Base-by-base conservation (phyloP, 495 filamentous ascomycete species). In the Neurospora africana region DNA sequence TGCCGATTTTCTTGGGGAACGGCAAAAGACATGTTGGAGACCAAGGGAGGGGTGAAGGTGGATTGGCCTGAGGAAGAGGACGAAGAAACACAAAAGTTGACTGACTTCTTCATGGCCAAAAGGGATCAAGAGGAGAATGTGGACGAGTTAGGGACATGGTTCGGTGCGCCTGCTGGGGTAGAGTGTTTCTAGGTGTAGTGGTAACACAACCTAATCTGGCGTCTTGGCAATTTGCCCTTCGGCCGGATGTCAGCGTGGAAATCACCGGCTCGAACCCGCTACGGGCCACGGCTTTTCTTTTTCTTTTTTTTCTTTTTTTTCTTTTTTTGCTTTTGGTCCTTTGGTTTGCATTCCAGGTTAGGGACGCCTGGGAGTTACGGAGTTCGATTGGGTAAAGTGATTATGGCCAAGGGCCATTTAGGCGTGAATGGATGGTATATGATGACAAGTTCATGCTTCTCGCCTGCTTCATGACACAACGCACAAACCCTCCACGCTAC, bases 1-100 rank as follows among this genome's bases (percentile, higher is more conserved):
- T 94, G 92, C 77, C 86, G 95, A 40, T 98, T 98, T 74, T 95
- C 93, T 77, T 99, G 95, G 95, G 91, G 92, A 8, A 98, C 95
- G 1, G 92, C 91, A 11, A 98, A 94, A 79, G 94, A 98, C 78
- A 88, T 98, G 89, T 79, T 99, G 1, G 96, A 98, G 72, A 77
- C 80, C 85, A 87, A 72, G 79, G 85, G 79, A 33, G 81, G 87
- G 17, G 83, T 89, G 39, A 90, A 86, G 72, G 91, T 96, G 2
- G 93, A 97, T 43, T 99, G 95, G 95, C 92, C 93, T 0, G 83
- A 80, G 6, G 90, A 91, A 15, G 89, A 91, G 1, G 89, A 91
- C 47, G 88, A 85, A 37, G 87, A 89, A 61, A 86, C 83, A 21
- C 86, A 86, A 76, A 86, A 87, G 72, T 77, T 99, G 74, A 93